Base-by-base conservation (phyloP, 129 eudicot genomes). In the Daucus carota region DNA sequence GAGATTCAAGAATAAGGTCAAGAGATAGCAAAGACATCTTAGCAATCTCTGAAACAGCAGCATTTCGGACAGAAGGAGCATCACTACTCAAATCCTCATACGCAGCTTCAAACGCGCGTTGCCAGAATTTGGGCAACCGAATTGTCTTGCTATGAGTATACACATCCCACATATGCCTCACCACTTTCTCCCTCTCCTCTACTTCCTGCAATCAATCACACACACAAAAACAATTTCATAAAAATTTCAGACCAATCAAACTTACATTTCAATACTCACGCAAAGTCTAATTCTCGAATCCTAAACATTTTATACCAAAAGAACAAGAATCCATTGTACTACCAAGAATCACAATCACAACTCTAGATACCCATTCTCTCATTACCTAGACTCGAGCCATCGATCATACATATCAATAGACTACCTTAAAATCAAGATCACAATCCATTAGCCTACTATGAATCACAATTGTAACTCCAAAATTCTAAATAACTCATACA, bases 121-220 rank as follows among this genome's bases (percentile, higher is more conserved):
- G 88, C 98, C 98, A 92, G 73, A 92, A 92, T 15, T 86, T 82
- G 18, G 96, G 98, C 79, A 92, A 71, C 73, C 77, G 76, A 26
- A 83, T 76, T 8, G 74, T 81, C 33, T 65, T 80, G 74, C 92
- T 85, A 75, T 92, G 93, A 46, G 87, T 86, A 86, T 92, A 92
- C 40, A 83, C 86, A 70, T 92, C 86, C 98, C 98, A 92, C 88
- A 92, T 88, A 47, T 84, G 90, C 81, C 83, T 83, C 73, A 92
- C 98, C 82, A 90, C 78, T 74, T 90, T 92, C 83, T 90, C 98
- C 70, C 90, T 86, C 57, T 92, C 98, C 85, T 90, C 96, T 63
- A 92, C 86, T 78, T 88, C 98, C 98, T 92, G 76, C 75, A 73
- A 33, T 66, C 34, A 70, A 52, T 38, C 11, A 22, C 8, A 2